Conservation (phyloP, 257 asterid species). For the Penstemon barbatus region DNA sequence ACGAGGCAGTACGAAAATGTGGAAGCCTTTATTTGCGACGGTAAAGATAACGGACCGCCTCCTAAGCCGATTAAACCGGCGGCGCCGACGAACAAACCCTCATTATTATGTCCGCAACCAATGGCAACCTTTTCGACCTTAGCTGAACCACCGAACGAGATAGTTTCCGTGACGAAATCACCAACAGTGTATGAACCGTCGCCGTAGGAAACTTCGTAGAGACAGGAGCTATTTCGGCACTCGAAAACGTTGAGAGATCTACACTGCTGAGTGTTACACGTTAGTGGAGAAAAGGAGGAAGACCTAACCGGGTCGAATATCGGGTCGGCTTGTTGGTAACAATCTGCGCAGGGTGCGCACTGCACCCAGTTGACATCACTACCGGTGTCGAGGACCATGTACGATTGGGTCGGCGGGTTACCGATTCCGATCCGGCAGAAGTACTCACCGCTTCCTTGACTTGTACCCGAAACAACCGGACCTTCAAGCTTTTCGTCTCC, state of each 20-base stretch:
- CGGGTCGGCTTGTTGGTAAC: conserved; percentile 97
- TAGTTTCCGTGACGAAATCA: conserved; percentile 71
- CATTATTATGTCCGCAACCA: conserved; percentile 94
- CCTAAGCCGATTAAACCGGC: conserved; percentile 91
- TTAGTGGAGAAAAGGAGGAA: conserved; percentile 60
- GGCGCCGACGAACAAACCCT: conserved; percentile 88
- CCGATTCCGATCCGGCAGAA: conserved; percentile 88
- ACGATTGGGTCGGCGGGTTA: conserved; percentile 62
- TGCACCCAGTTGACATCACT: conserved; percentile 96
- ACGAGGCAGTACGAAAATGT: conserved; percentile 90
- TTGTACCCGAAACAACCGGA: conserved; percentile 80
- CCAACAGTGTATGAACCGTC: conserved; percentile 97
- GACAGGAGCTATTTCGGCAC: conserved; percentile 69
- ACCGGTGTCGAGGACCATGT: conserved; percentile 90
- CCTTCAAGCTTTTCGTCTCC: conserved; percentile 56
- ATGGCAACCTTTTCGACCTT: conserved; percentile 68
- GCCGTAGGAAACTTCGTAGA: conserved; percentile 88
- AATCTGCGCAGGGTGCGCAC: conserved; percentile 90
- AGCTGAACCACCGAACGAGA: conserved; percentile 64
- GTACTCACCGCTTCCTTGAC: conserved; percentile 98
- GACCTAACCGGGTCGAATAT: conserved; percentile 79
- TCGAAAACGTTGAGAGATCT: conserved; percentile 78
- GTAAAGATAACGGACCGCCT: conserved; percentile 79
- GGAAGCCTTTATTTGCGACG: conserved; percentile 73
- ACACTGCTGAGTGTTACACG: conserved; percentile 73